Base-by-base conservation (phyloP, 352 stramenopile species). In the Phytophthora parvispora region DNA sequence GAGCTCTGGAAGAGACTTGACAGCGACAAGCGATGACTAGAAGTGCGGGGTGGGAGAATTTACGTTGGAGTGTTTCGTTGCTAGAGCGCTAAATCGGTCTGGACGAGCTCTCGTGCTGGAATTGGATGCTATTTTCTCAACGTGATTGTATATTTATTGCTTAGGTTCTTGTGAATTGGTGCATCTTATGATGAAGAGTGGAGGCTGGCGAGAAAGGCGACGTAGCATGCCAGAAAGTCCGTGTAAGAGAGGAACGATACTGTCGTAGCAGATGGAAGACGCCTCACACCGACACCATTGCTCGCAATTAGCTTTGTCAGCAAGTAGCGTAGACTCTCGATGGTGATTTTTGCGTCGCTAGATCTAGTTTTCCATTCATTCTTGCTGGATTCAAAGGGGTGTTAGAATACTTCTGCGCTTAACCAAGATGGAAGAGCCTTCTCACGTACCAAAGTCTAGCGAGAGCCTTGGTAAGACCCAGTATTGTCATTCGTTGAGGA, bases 161-260 rank as follows among this genome's bases (percentile, higher is more conserved):
- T 45, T 34, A 18, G 22, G 12, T 2, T 51, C 31, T 47, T 54
- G 15, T 58, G 42, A 60, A 47, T 18, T 55, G 48, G 22, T 52
- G 42, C 16, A 32, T 50, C 36, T 69, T 45, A 70, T 60, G 25
- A 29, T 65, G 50, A 69, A 18, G 52, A 53, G 59, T 80, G 69
- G 20, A 69, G 45, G 8, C 50, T 61, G 25, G 78, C 52, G 4
- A 90, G 62, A 34, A 81, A 83, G 2, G 83, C 86, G 0, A 91
- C 78, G 51, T 83, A 90, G 61, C 69, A 83, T 0, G 83, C 74
- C 8, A 93, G 72, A 25, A 93, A 93, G 40, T 93, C 86, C 0
- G 83, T 93, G 47, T 92, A 93, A 3, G 66, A 82, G 4, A 92
- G 57, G 45, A 86, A 93, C 0, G 80, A 71, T 0, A 48, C 22